Conservation (phyloP, 108 stramenopile genomes). For the Stephanodiscus triporus region DNA sequence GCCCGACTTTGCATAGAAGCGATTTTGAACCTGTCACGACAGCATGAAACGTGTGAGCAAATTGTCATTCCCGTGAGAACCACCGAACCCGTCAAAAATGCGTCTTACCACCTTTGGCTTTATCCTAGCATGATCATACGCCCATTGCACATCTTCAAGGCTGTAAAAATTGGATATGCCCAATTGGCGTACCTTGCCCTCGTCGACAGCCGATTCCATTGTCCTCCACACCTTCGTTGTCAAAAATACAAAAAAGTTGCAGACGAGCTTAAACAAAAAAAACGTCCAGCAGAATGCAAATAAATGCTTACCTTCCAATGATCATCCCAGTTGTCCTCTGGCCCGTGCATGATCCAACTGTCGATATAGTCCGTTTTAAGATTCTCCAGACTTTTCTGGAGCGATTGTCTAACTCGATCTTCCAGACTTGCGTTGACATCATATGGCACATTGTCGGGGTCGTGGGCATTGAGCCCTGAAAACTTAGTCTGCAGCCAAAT, state of each 20-base stretch:
- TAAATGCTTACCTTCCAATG: slow-evolving; percentile 27
- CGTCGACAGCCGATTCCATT: slow-evolving; percentile 54
- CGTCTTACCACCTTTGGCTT: slow-evolving; percentile 54
- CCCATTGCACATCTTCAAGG: slow-evolving; percentile 46
- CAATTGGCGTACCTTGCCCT: slow-evolving; percentile 45
- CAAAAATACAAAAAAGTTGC: slow-evolving; percentile 14
- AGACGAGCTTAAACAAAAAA: neutral
- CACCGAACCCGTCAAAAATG: too few species aligned
- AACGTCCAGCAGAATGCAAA: neutral
- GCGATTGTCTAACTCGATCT: slow-evolving; percentile 65
- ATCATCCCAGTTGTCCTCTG: slow-evolving; percentile 44
- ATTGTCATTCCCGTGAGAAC: neutral
- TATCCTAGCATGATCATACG: slow-evolving; percentile 53
- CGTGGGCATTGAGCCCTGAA: slow-evolving; percentile 56
- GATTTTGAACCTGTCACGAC: too few species aligned
- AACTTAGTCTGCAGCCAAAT: slow-evolving; percentile 69
- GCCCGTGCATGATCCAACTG: slow-evolving; percentile 76
- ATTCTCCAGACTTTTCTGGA: slow-evolving; percentile 71
- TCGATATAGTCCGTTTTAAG: slow-evolving; percentile 85
- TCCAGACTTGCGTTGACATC: slow-evolving; percentile 60
- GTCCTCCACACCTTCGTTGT: slow-evolving; percentile 23
- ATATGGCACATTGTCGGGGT: slow-evolving; percentile 71
- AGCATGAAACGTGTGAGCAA: too few species aligned
- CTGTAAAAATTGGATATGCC: slow-evolving; percentile 65
- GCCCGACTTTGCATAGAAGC: slow-evolving; percentile 61